phyloP scores from a whole-genome alignment of 192 early-diverging fungal genomes.

The Powellomyces hirtus region DNA sequence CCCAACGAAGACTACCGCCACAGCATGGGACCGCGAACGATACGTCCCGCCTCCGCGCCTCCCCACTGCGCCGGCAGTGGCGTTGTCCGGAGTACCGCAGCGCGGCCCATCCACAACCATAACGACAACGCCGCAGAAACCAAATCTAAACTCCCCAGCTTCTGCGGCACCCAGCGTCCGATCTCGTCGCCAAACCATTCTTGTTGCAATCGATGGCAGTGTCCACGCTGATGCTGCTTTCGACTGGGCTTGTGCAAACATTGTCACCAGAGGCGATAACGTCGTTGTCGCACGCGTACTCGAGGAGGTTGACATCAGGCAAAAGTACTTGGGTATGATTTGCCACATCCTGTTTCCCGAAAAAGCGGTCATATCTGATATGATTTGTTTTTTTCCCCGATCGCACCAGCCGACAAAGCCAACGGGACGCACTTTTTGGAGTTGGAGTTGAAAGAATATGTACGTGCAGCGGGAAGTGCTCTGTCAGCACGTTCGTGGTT shows the following conservation, averaged over 20 bases:
- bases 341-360: neutral
- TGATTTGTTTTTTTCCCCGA: neutral
- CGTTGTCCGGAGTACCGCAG: neutral
- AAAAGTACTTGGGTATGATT: neutral
- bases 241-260: neutral
- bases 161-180: no score
- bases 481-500: neutral
- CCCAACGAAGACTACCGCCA: neutral
- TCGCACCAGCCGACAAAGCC: neutral
- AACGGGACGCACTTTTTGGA: slow-evolving; percentile 5
- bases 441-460: neutral
- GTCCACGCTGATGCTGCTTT: neutral
- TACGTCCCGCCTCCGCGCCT: neutral
- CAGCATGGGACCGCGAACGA: neutral
- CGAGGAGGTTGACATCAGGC: neutral
- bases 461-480: neutral
- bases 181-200: neutral
- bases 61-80: neutral
- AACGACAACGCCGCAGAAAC: neutral
- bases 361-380: neutral
- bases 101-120: neutral
- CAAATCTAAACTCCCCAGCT: no score
- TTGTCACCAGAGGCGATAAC: neutral
- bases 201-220: neutral
- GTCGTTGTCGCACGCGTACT: neutral